A percentile compares a stretch with the other conserved stretches of the same genome.
Conservation (phyloP, 192 early-diverging fungal species). For the Phlyctochytrium arcticum region DNA sequence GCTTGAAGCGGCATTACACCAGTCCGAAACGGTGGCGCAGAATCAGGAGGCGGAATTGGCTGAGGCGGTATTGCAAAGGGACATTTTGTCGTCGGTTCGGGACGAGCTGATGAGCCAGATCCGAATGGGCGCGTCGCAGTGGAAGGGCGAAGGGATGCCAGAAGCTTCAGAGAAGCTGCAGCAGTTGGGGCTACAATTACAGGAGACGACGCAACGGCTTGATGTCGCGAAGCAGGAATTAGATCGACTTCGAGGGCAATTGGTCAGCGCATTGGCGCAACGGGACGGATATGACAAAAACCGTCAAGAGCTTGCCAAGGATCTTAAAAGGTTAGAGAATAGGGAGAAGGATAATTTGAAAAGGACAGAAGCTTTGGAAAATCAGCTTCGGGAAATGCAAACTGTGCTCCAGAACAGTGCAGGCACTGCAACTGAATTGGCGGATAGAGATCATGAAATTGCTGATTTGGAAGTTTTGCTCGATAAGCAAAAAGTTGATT, state of each 20-base stretch:
- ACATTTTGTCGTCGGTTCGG: constrained; percentile 4
- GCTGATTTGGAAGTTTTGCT: neutral
- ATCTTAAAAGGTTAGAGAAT: neutral
- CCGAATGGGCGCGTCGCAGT: neutral
- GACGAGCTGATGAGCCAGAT: constrained; percentile 14
- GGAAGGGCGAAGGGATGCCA: neutral
- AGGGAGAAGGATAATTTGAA: neutral
- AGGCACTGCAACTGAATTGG: neutral
- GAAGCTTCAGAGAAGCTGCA: neutral
- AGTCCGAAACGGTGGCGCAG: neutral
- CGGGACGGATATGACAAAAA: neutral
- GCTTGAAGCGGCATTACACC: neutral
- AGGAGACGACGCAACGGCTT: neutral
- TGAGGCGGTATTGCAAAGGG: neutral
- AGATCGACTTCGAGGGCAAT: neutral
- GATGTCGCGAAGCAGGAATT: neutral
- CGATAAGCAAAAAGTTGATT: constrained; percentile 5
- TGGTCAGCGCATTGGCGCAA: neutral
- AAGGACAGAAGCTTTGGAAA: neutral
- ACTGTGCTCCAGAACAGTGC: neutral
- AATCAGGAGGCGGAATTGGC: neutral
- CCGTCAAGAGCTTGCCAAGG: neutral
- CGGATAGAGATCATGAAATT: neutral
- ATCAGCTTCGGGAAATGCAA: constrained; percentile 2
- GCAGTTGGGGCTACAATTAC: neutral